Conservation (phyloP, 306 rosid species). For the Arachis hypogaea region DNA sequence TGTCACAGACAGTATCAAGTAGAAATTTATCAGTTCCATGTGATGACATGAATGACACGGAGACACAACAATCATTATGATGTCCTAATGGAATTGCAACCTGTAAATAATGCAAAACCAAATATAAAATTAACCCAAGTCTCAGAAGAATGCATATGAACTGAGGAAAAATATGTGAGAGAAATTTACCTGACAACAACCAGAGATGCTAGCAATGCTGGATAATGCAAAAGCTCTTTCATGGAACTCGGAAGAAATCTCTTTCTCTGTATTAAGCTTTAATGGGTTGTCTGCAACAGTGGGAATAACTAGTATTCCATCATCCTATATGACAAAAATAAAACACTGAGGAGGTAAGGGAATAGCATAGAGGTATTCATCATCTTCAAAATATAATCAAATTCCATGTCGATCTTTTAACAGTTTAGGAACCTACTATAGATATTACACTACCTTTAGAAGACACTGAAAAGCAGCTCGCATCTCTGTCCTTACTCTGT, state of each 20-base stretch:
- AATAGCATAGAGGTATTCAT: background rate
- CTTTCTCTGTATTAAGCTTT: slow-evolving; percentile 46
- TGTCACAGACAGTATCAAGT: slow-evolving; percentile 78
- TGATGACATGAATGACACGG: slow-evolving; percentile 68
- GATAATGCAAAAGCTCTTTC: slow-evolving; percentile 48
- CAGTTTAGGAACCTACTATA: no score
- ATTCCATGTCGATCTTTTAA: background rate
- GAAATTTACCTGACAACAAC: slow-evolving; percentile 71
- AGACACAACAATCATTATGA: slow-evolving; percentile 60
- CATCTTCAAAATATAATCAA: slow-evolving; percentile 6
- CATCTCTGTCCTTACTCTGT: slow-evolving; percentile 84
- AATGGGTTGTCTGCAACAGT: slow-evolving; percentile 52
- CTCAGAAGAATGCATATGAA: slow-evolving; percentile 30
- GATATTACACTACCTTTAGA: slow-evolving; percentile 63
- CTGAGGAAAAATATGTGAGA: slow-evolving; percentile 26
- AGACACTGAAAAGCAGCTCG: slow-evolving; percentile 73
- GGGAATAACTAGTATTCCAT: slow-evolving; percentile 62
- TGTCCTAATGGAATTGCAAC: slow-evolving; percentile 76
- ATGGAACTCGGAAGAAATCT: slow-evolving; percentile 52
- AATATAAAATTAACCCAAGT: slow-evolving; percentile 14
- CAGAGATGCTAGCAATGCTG: slow-evolving; percentile 60
- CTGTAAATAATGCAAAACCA: slow-evolving; percentile 48
- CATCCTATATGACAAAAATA: slow-evolving; percentile 44
- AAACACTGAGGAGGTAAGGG: slow-evolving; percentile 18
- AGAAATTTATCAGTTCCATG: slow-evolving; percentile 90